These are phyloP conservation scores for Lachnellula suecica DNA, from an alignment of 2,329 filamentous ascomycete genomes.

Conservation along the genomic window DNA sequence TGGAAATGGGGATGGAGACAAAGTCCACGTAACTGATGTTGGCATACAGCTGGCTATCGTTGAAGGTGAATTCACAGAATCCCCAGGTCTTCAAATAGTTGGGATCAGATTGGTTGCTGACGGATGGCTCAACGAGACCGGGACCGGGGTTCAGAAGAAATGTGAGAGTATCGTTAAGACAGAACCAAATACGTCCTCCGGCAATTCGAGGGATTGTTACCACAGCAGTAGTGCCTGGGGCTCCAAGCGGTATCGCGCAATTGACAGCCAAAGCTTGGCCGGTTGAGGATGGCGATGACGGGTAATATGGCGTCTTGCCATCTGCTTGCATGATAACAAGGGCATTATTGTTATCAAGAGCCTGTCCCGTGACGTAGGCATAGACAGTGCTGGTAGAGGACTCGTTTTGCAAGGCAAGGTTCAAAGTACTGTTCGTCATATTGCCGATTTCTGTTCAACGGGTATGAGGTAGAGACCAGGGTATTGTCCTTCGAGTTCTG, in stretches of 20 bases:
- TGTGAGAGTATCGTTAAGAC: constrained; percentile 55
- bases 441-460: too few relatives aligned
- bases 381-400: constrained; percentile 60
- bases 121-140: constrained; percentile 72
- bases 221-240: constrained; percentile 55
- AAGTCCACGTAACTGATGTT: constrained; percentile 79
- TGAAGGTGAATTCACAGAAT: constrained; percentile 71
- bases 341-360: constrained; percentile 57
- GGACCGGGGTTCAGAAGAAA: constrained; percentile 70
- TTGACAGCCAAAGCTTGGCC: constrained; percentile 53
- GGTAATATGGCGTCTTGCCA: constrained; percentile 64
- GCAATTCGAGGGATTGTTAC: constrained; percentile 69
- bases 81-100: constrained; percentile 64
- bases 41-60: constrained; percentile 58
- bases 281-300: constrained; percentile 52
- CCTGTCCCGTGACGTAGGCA: constrained; percentile 70
- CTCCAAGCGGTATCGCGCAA: constrained; percentile 63
- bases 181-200: constrained; percentile 73
- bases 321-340: constrained; percentile 65
- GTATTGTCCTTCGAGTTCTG: too few relatives aligned
- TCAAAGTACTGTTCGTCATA: constrained; percentile 37
- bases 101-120: constrained; percentile 62
- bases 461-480: background rate
- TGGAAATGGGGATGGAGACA: constrained; percentile 61
- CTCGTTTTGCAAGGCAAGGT: constrained; percentile 65